Percentiles rank a stretch among this genome's conserved stretches.
These are phyloP conservation scores for Tilletia indica DNA, from an alignment of 1,284 basidiomycete species.

Conservation along the genomic window DNA sequence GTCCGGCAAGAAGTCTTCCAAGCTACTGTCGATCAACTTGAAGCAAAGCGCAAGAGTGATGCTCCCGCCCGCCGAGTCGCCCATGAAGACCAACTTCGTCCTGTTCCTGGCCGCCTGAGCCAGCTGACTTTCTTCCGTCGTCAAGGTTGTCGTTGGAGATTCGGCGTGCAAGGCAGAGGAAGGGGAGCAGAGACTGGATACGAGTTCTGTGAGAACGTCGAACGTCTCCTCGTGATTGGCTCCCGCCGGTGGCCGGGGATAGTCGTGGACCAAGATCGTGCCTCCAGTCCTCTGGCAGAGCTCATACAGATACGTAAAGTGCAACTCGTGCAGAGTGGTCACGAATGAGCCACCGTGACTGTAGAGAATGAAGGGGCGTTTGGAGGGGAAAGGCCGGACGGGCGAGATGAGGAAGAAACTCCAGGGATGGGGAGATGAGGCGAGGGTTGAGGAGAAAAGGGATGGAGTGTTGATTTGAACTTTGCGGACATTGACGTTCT, in stretches of 20 bases:
- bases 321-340: background rate
- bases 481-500: background rate
- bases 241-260: background rate
- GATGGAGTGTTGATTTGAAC: background rate
- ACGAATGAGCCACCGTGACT: slow-evolving; percentile 9
- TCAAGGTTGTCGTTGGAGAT: no score
- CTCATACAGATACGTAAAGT: background rate
- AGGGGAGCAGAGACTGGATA: background rate
- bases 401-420: slow-evolving; percentile 13
- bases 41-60: background rate
- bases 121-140: background rate
- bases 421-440: background rate
- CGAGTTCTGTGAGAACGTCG: slow-evolving; percentile 1
- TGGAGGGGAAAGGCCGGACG: background rate
- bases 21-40: background rate
- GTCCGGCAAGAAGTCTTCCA: background rate
- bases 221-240: slow-evolving; percentile 1
- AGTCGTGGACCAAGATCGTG: background rate
- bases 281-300: slow-evolving; percentile 7
- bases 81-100: slow-evolving; percentile 2
- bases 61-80: slow-evolving; percentile 8
- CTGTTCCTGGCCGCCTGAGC: background rate
- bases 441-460: background rate
- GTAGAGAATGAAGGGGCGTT: slow-evolving; percentile 3
- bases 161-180: background rate